Conservation (phyloP, 1,284 basidiomycete genomes). For the Anthracocystis setariae region DNA sequence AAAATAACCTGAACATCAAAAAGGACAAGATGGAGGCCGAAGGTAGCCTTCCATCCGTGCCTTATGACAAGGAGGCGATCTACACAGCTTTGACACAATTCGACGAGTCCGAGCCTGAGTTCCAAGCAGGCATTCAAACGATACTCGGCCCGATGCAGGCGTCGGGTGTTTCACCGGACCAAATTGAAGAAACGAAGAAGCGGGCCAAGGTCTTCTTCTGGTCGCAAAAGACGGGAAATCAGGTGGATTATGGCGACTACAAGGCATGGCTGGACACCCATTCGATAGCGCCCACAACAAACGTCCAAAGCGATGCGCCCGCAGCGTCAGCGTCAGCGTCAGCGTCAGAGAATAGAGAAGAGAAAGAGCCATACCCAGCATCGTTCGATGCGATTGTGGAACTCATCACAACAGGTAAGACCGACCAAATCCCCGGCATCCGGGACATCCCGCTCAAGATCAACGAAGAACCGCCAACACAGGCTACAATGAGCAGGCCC, state of each 20-base stretch:
- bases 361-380: slow-evolving; percentile 57
- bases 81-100: slow-evolving; percentile 33
- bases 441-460: slow-evolving; percentile 64
- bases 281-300: not conserved
- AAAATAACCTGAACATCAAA: too few relatives aligned
- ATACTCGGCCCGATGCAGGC: slow-evolving; percentile 49
- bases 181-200: slow-evolving; percentile 45
- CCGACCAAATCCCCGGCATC: slow-evolving; percentile 63
- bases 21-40: slow-evolving; percentile 17
- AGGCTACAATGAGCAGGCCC: slow-evolving; percentile 46
- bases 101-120: slow-evolving; percentile 36
- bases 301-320: not conserved
- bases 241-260: slow-evolving; percentile 44
- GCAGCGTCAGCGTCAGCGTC: not conserved
- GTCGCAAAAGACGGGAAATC: slow-evolving; percentile 37
- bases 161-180: slow-evolving; percentile 36
- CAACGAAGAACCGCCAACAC: slow-evolving; percentile 55
- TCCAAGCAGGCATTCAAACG: slow-evolving; percentile 50
- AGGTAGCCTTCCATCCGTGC: slow-evolving; percentile 18
- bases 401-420: slow-evolving; percentile 63
- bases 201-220: slow-evolving; percentile 53
- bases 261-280: slow-evolving; percentile 27
- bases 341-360: slow-evolving; percentile 4
- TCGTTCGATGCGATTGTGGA: slow-evolving; percentile 65
- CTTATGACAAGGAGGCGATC: slow-evolving; percentile 36